Evolutionary conservation across 2,329 filamentous ascomycete genomes (phyloP), one percentile per base, ranked within the genome.

Genomic region (Thelonectria rubi): DNA sequence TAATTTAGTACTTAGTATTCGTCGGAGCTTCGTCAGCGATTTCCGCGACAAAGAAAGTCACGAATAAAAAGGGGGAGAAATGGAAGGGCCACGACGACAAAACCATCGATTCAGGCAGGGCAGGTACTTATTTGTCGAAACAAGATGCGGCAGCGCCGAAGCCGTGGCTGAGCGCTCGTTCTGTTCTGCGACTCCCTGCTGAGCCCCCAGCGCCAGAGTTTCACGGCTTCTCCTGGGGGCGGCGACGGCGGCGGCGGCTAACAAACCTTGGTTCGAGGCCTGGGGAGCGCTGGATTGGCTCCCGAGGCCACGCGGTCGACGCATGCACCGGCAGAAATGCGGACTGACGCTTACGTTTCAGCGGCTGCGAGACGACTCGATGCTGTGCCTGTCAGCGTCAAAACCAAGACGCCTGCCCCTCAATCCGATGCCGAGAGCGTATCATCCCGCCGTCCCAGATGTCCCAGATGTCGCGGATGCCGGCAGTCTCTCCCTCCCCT

Each of bases 161-260:
- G 65, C 50, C 46, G 54, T 40, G 47, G 48, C 47, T 45, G 18
- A 51, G 53, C 61, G 60, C 65, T 62, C 46, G n/a, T n/a, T n/a
- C n/a, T n/a, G n/a, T 67, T 69, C 67, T 67, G 66, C 61, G 54
- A 60, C 39, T 20, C 53, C 32, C 45, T 32, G 20, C 53, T 30
- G 15, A 30, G 39, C 39, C 24, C 39, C 20, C 20, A 43, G 43
- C 30, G 52, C 20, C 43, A 24, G 57, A 60, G 68, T 68, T 69
- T 69, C 68, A 69, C 50, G 62, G 62, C 55, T 45, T 45, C 20
- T 49, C 48, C 49, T 32, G 48, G 42, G 17, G 43, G 21, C 32
- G 47, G 55, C 52, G 30, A 43, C 10, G 64, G 62, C 64, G 11
- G 34, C 34, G 50, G 20, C 37, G 30, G 26, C 52, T 18, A 47